These are phyloP conservation scores for Sphagnum magellanicum DNA, from an alignment of 228 moss, liverwort and hornwort species.

Conservation along the genomic window DNA sequence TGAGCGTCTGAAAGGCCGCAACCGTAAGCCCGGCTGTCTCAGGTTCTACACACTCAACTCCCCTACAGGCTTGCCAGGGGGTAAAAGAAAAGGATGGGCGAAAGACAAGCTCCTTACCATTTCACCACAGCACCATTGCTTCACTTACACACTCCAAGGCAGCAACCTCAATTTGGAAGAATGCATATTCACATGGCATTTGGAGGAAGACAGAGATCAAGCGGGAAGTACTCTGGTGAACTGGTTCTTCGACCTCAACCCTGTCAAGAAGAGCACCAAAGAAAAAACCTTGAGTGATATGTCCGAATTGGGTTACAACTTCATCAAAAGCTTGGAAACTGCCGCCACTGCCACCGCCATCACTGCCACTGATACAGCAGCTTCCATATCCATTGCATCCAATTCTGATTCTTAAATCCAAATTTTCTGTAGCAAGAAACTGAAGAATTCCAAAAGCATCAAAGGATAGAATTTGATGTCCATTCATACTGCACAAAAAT, in stretches of 20 bases:
- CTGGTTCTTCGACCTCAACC: constrained; percentile 31
- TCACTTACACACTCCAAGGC: constrained; percentile 29
- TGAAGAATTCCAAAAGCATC: too few species aligned
- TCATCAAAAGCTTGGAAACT: constrained; percentile 44
- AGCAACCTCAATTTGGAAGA: constrained; percentile 39
- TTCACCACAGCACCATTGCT: constrained; percentile 21
- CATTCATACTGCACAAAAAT: too few species aligned
- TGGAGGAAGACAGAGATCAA: constrained; percentile 13
- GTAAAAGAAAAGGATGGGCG: constrained; percentile 43
- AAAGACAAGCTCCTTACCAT: constrained; percentile 29
- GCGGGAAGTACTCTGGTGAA: constrained; percentile 14
- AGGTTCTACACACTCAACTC: constrained; percentile 42
- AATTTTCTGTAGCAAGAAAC: too few species aligned
- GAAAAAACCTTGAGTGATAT: constrained; percentile 40
- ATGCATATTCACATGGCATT: constrained; percentile 23
- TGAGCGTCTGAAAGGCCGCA: constrained; percentile 43
- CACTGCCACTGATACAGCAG: too few species aligned
- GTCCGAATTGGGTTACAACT: constrained; percentile 34
- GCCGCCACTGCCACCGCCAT: constrained; percentile 3
- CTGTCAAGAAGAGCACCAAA: constrained; percentile 27
- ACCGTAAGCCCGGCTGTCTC: constrained; percentile 33
- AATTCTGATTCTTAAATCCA: too few species aligned
- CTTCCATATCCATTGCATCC: too few species aligned
- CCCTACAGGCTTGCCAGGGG: constrained; percentile 29
- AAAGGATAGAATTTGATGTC: too few species aligned